phyloP scores from a whole-genome alignment of 805 yeast genomes.

The Millerozyma miso region DNA sequence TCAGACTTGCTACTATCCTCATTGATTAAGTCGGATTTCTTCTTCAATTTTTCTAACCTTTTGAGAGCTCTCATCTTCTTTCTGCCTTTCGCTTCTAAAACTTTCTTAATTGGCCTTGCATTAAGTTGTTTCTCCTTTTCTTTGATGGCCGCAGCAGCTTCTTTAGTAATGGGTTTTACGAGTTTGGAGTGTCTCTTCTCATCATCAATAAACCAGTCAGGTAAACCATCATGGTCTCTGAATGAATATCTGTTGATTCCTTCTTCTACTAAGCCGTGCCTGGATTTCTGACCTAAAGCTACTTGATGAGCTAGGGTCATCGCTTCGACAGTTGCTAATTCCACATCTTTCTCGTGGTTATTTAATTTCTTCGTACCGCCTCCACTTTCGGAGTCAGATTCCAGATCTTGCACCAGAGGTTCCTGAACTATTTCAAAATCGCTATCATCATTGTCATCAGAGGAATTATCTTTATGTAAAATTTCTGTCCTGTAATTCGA shows the following conservation, averaged over 20 bases:
- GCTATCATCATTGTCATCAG: slow-evolving; percentile 37
- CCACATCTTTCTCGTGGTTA: slow-evolving; percentile 62
- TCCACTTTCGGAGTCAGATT: slow-evolving; percentile 47
- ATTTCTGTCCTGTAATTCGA: slow-evolving; percentile 5
- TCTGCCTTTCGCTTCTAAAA: slow-evolving; percentile 95
- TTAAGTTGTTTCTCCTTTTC: slow-evolving; percentile 58
- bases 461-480: slow-evolving; percentile 1
- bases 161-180: slow-evolving; percentile 90
- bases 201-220: slow-evolving; percentile 96
- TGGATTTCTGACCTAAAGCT: slow-evolving; percentile 82
- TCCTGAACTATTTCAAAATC: slow-evolving; percentile 43
- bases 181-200: slow-evolving; percentile 84
- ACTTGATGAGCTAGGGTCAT: slow-evolving; percentile 97
- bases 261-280: slow-evolving; percentile 83
- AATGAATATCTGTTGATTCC: slow-evolving; percentile 90
- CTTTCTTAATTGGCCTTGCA: slow-evolving; percentile 98
- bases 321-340: slow-evolving; percentile 88
- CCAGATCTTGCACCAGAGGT: slow-evolving; percentile 20
- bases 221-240: slow-evolving; percentile 85
- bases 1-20: slow-evolving; percentile 87
- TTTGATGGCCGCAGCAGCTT: slow-evolving; percentile 46
- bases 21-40: slow-evolving; percentile 83
- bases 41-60: slow-evolving; percentile 79
- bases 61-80: slow-evolving; percentile 87
- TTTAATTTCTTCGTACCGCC: slow-evolving; percentile 35